Percentiles rank a stretch among this genome's conserved stretches.
These are phyloP conservation scores for Microbotryum scabiosae DNA, from an alignment of 1,284 basidiomycete species.

Conservation along the genomic window DNA sequence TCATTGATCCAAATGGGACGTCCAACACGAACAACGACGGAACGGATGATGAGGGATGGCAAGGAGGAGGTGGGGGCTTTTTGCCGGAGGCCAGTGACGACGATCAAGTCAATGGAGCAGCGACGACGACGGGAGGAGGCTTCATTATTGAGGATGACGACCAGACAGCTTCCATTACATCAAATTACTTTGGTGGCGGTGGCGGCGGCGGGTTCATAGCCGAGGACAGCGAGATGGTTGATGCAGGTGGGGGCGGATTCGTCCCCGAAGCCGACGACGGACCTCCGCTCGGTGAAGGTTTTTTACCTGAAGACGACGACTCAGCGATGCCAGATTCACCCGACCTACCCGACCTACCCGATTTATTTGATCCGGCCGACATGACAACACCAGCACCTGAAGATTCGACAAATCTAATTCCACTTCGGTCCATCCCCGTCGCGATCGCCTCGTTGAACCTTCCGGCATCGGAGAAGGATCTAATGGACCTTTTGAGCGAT, in stretches of 20 bases:
- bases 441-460: slow-evolving; percentile 5
- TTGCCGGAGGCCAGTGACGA: not conserved
- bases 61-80: not conserved
- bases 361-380: no score
- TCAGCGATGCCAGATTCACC: not conserved
- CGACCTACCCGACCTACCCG: not conserved
- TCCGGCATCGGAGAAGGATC: not conserved
- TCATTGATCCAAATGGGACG: no score
- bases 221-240: slow-evolving; percentile 1
- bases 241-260: slow-evolving; percentile 8
- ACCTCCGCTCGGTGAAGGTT: not conserved
- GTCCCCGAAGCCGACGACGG: not conserved
- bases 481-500: slow-evolving; percentile 22
- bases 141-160: not conserved
- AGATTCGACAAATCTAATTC: slow-evolving; percentile 9
- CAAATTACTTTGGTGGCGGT: not conserved
- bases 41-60: no score
- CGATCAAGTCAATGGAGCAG: not conserved
- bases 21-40: no score
- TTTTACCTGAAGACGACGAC: not conserved
- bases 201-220: slow-evolving; percentile 2
- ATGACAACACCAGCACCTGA: no score
- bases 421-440: slow-evolving; percentile 7
- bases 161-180: not conserved
- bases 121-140: not conserved